Evolutionary conservation across 176 grass and related monocot species (phyloP), one percentile per base, ranked within the genome.

Genomic region (Avena eriantha): DNA sequence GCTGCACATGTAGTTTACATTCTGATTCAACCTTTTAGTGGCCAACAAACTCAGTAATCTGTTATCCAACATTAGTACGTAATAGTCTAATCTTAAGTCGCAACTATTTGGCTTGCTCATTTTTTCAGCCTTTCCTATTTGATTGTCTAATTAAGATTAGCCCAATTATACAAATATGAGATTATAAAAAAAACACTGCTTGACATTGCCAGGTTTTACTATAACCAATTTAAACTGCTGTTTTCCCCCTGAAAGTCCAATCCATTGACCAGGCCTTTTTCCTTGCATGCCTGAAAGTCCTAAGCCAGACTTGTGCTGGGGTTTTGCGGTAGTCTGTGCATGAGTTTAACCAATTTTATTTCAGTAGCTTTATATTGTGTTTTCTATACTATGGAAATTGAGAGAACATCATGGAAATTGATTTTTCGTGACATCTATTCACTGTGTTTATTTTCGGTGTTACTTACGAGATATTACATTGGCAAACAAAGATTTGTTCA

Each of bases 341-440:
- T 67, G 64, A 34, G 14, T 67, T 34, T 67, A 33, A 15, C 29
- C 64, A 16, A 8, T 67, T 35, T 0, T 67, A 29, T 67, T 34
- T 67, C 64, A 31, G 29, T 67, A 67, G 64, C 64, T 67, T 67
- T 67, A 67, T 67, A 67, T 67, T 35, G 64, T 67, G 29, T 67
- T 34, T 7, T 15, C 29, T 67, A 67, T 35, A 67, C 29, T 67
- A 35, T 35, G 64, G 17, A 34, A 67, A 67, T 67, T 33, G 64
- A 67, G 29, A 67, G 15, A 33, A 67, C 29, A 9, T 67, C 64
- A 67, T 35, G 64, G 15, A 33, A 53, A 60, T 69, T 1, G 45
- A 67, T 19, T 91, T 35, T 45, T 43, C 49, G 55, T 78, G 22
- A 87, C 15, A 45, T 61, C 51, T 33, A 10, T 77, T 77, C 35